Base-by-base conservation (phyloP, 2,329 filamentous ascomycete species). In the Hypomyces perniciosus region DNA sequence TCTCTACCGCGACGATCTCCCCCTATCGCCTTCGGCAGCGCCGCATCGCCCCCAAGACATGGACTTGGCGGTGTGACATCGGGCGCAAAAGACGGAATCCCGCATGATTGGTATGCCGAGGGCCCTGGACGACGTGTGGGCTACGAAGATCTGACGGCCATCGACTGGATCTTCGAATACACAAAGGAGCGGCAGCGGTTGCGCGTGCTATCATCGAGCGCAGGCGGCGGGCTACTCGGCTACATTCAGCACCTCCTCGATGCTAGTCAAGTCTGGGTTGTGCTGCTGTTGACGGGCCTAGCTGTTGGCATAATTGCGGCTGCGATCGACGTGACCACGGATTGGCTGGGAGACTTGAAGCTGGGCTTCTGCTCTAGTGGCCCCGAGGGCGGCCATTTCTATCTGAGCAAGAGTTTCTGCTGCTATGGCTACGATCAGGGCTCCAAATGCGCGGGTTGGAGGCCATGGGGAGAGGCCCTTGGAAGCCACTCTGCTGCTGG, bases 131-230 rank as follows among this genome's bases (percentile, higher is more conserved):
- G 90, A 48, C 83, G 93, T 63, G 91, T 96, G 35, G 92, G 88
- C 49, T 99, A 99, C 72, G 92, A 96, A 64, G 88, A 99, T 70
- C 76, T 96, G 66, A 96, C 92, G 12, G 92, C 93, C 52, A 99
- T 99, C 66, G 93, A 99, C 73, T 99, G 93, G 93, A 97, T 97
- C 65, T 97, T 96, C 62, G 93, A 99, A 69, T 96, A 97, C 65
- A 93, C 88, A 47, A 96, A 96, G 68, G 93, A 99, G 72, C 83
- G 93, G 20, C 90, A 95, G 67, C 83, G 93, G 27, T 73, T 95
- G 61, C 82, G 90, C n/a, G 80, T 86, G 30, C 74, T 99, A 20
- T 80, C 83, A 50, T 81, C 86, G 0, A 81, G 79, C 60, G 79
- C 83, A 5, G 77, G 80, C 6, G 77, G 80, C 20, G 88, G 90